phyloP scores from a whole-genome alignment of 1,284 basidiomycete genomes.

The Rhodotorula glutinis region DNA sequence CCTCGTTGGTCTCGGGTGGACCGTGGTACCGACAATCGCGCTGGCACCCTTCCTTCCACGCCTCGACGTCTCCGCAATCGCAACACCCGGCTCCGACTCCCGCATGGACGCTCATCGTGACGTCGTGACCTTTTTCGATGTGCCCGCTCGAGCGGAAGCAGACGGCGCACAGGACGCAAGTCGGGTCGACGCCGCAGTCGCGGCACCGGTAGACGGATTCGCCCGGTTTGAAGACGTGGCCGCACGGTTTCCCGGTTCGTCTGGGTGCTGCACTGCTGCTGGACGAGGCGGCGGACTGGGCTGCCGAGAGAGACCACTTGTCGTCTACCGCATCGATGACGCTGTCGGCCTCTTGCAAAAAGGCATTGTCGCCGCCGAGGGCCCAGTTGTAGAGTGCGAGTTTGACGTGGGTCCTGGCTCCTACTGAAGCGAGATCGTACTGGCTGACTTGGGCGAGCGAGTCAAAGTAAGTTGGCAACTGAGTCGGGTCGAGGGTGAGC shows the following conservation, averaged over 20 bases:
- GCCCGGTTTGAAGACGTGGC: conserved; percentile 44
- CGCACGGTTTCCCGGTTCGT: conserved; percentile 36
- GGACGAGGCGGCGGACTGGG: neutral
- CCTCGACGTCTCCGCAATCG: conserved; percentile 85
- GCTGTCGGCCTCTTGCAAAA: neutral
- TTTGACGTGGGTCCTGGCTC: neutral
- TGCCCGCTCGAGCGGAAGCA: conserved; percentile 85
- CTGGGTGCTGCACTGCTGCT: too few species aligned
- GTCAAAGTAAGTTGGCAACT: conserved; percentile 9
- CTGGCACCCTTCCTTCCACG: conserved; percentile 57
- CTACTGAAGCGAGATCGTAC: neutral
- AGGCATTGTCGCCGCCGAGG: neutral
- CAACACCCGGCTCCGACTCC: conserved; percentile 68
- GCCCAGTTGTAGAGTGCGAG: conserved; percentile 12
- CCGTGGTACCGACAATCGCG: conserved; percentile 35
- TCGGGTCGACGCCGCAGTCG: conserved; percentile 83
- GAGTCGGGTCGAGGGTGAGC: neutral
- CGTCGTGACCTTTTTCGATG: conserved; percentile 65
- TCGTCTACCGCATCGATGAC: conserved; percentile 1
- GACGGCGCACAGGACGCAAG: conserved; percentile 77
- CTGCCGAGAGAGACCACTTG: conserved; percentile 13
- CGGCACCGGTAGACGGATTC: conserved; percentile 51
- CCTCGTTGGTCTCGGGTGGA: neutral
- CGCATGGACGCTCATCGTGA: conserved; percentile 85
- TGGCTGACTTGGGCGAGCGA: conserved; percentile 4